These are phyloP conservation scores for Monosporascus sp. DNA, from an alignment of 2,329 filamentous ascomycete genomes.

Conservation along the genomic window DNA sequence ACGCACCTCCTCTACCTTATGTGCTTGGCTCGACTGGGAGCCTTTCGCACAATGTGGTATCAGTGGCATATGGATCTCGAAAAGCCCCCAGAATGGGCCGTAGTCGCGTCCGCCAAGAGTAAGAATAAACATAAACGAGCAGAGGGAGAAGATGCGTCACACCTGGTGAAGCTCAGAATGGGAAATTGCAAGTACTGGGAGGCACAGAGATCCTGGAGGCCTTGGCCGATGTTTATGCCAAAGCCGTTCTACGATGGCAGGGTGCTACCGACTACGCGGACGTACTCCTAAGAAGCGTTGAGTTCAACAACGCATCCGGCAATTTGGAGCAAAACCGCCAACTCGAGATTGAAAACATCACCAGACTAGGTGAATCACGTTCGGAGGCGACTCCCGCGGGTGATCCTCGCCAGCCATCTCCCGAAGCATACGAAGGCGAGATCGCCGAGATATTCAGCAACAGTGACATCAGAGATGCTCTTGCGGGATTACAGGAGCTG, in stretches of 20 bases:
- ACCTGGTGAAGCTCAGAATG: not conserved
- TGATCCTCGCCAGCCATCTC: not conserved
- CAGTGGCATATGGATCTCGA: conserved; percentile 7
- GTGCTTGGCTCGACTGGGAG: conserved; percentile 22
- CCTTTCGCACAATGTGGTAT: conserved; percentile 25
- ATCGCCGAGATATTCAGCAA: conserved; percentile 1
- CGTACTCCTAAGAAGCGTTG: conserved; percentile 1
- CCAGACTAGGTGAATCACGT: conserved; percentile 1
- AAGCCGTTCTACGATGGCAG: conserved; percentile 3
- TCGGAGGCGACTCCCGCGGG: not conserved
- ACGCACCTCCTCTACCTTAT: conserved; percentile 9
- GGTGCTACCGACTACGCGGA: conserved; percentile 1
- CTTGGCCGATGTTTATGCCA: conserved; percentile 1
- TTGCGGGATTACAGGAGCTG: not conserved
- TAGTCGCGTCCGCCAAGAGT: not conserved
- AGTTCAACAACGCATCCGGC: conserved; percentile 5
- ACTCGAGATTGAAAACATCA: conserved; percentile 18
- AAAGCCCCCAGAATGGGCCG: not conserved
- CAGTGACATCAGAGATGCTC: not conserved
- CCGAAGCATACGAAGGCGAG: not conserved
- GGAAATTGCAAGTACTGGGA: not conserved
- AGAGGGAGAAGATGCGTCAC: not conserved
- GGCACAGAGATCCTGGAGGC: not conserved
- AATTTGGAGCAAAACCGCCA: conserved; percentile 12
- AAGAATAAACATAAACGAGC: not conserved